Conservation (phyloP, 2,329 filamentous ascomycete genomes). For the Aspergillus pseudotamarii region DNA sequence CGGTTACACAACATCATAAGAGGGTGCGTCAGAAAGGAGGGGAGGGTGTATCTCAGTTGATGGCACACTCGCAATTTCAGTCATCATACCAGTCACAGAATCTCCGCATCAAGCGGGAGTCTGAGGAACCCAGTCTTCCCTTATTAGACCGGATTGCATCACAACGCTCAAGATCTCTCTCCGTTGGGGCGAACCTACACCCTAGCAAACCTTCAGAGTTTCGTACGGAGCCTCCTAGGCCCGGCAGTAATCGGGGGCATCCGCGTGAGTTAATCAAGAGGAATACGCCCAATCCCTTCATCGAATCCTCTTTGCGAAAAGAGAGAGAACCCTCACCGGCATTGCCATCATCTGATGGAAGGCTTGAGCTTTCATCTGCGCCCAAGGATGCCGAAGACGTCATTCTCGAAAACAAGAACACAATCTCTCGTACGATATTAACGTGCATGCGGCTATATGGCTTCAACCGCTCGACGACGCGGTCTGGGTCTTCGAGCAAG, state of each 20-base stretch:
- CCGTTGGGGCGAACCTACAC: conserved; percentile 31
- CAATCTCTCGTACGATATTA: conserved; percentile 45
- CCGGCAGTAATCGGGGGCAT: conserved; percentile 27
- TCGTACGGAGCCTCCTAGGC: conserved; percentile 21
- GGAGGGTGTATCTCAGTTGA: conserved; percentile 43
- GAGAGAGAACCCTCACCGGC: conserved; percentile 17
- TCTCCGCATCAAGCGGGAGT: conserved; percentile 40
- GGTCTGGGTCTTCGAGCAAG: conserved; percentile 24
- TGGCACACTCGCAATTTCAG: conserved; percentile 35
- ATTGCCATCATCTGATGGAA: conserved; percentile 20
- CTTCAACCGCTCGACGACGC: conserved; percentile 38
- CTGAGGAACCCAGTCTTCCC: conserved; percentile 33
- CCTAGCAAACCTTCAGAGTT: conserved; percentile 20
- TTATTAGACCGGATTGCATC: conserved; percentile 32
- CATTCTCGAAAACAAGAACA: conserved; percentile 43
- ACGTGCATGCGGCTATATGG: conserved; percentile 49
- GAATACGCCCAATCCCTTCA: conserved; percentile 29
- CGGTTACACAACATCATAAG: conserved; percentile 44
- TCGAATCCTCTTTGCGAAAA: conserved; percentile 23
- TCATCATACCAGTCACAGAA: conserved; percentile 35
- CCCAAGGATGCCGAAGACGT: conserved; percentile 33
- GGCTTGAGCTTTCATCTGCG: conserved; percentile 17
- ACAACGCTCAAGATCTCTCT: conserved; percentile 38
- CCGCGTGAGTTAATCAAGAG: conserved; percentile 15
- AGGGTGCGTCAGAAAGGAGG: conserved; percentile 44